Evolutionary conservation across 2,329 filamentous ascomycete genomes (phyloP), one percentile per base, ranked within the genome.

Genomic region (Cephalotrichum gorgonifer): DNA sequence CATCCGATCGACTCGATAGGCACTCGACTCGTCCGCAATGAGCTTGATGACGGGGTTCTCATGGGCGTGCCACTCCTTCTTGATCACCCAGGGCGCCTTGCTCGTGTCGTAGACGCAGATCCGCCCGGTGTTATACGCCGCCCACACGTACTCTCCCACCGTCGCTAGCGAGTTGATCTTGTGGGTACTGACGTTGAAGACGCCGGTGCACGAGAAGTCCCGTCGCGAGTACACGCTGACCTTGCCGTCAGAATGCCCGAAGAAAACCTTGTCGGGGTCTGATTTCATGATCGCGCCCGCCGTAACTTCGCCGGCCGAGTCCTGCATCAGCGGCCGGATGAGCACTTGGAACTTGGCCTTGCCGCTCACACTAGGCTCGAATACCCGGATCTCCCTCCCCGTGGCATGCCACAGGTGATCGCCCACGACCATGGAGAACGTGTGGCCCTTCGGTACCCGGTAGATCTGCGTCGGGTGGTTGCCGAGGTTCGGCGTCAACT

Each of bases 31-130:
- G 61, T 98, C 93, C 2, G 85, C 78, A 12, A 86, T 67, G 51
- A 98, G 78, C 51, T 82, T 84, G 43, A 86, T 76, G 7, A 95
- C 83, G 0, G 90, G 86, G 54, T 85, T 85, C 6, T 88, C 83
- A 61, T 97, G 93, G 3, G 88, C 91, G 54, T 84, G 81, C 91
- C 93, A 98, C 60, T 97, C 91, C 64, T 98, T 98, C 67, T 87
- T 83, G 25, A 95, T 81, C 20, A 76, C 76, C 93, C 93, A 98
- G 0, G 91, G 91, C n/a, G 78, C 81, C 27, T 79, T 76, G 9
- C 72, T 78, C 11, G 88, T 85, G 63, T 98, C 90, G 64, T 96
- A 98, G 7, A 97, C 86, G 58, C 88, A 93, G 28, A 95, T 81
- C 75, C 85, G 95, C 15, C 93, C 93, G 0, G 87, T 96, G 63